Conservation (phyloP, 352 stramenopile genomes). For the Globisporangium spinosum region DNA sequence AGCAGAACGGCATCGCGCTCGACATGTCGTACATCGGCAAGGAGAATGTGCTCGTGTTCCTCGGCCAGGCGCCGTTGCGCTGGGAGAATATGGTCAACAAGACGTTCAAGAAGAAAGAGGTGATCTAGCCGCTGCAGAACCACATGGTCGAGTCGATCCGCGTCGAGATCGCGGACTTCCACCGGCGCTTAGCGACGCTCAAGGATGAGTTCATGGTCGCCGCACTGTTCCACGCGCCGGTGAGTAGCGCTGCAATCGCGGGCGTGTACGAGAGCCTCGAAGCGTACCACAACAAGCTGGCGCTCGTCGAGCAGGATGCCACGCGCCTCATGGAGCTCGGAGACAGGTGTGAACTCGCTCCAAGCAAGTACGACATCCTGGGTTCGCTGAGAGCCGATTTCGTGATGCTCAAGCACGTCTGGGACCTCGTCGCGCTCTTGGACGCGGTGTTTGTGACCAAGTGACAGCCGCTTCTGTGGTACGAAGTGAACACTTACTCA, state of each 20-base stretch:
- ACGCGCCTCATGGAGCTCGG: conserved; percentile 87
- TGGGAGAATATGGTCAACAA: conserved; percentile 94
- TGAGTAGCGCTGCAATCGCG: conserved; percentile 24
- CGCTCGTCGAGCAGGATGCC: conserved; percentile 79
- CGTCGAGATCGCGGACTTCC: conserved; percentile 68
- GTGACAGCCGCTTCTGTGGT: conserved; percentile 89
- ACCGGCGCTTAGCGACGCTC: conserved; percentile 54
- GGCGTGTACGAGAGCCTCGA: conserved; percentile 89
- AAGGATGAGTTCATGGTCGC: conserved; percentile 59
- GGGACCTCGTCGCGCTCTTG: conserved; percentile 91
- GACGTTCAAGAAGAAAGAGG: conserved; percentile 91
- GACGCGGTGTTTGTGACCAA: conserved; percentile 62
- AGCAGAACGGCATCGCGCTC: conserved; percentile 85
- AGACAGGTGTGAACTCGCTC: conserved; percentile 93
- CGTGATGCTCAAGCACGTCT: conserved; percentile 88
- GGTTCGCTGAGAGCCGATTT: conserved; percentile 82
- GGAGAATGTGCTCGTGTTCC: conserved; percentile 75
- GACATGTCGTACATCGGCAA: conserved; percentile 87
- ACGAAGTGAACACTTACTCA: conserved; percentile 83
- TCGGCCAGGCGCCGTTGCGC: conserved; percentile 85
- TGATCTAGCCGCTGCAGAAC: conserved; percentile 89
- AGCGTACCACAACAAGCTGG: conserved; percentile 75
- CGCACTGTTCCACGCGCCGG: conserved; percentile 51
- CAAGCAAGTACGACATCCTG: conserved; percentile 81
- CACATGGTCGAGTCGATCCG: conserved; percentile 84